Evolutionary conservation across 1,139 yeast genomes (phyloP), one percentile per base, ranked within the genome.

Genomic region (Taphrina deformans): DNA sequence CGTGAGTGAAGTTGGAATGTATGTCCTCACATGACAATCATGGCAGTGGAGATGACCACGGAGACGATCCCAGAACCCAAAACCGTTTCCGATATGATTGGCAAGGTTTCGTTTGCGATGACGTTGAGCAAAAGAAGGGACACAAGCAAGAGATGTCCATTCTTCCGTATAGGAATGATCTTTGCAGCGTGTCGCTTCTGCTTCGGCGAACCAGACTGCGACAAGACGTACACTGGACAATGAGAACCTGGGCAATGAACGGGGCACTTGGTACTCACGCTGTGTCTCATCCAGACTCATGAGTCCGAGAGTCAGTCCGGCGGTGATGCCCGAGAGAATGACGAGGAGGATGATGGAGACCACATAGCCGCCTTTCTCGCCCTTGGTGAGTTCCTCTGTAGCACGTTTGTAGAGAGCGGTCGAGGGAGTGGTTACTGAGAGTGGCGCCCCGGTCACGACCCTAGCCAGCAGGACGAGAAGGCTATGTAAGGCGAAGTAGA

Each of bases 221-320:
- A 50, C 21, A 64, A 38, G 14, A 64, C 66, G 16, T 51, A 48
- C 12, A 64, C 58, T 53, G 24, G 7, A n/a, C 21, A 16, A 16
- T n/a, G 16, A n/a, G 44, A 51, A 12, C 35, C 3, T 31, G 35
- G 2, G 35, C 35, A 10, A n/a, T n/a, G n/a, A 4, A 14, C 35
- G 5, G 14, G 35, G 35, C 35, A 23, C 6, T 16, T n/a, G 14
- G 16, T 7, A 33, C 44, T 21, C 24, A 53, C 58, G 55, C 24
- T 64, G 66, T 9, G 66, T 64, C 26, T 60, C 66, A 31, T 64
- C 66, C 38, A 64, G 27, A 14, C 62, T 41, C 66, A 64, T 64
- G 24, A 61, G 55, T 6, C 66, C 66, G 4, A 64, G 55, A 2
- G 66, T 64, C 50, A 64, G 27, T 23, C 66, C 66, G n/a, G 66